Evolutionary conservation across 73 alveolate genomes (phyloP).

Genomic region (Symbiodinium pilosum): DNA sequence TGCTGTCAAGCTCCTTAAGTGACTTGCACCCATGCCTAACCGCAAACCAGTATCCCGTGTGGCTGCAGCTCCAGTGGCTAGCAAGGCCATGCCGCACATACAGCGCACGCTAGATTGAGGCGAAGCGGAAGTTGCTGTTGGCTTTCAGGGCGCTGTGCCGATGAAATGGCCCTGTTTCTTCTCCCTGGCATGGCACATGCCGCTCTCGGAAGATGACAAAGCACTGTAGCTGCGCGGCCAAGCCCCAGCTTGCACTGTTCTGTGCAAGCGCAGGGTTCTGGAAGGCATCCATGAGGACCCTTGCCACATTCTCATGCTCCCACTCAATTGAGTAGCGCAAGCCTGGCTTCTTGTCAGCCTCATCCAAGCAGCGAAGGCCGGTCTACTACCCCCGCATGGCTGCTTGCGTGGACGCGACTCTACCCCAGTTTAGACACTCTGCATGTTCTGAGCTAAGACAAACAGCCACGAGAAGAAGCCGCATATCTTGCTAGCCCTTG

Average conservation of each 20-base stretch:
- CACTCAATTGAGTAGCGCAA: neutral
- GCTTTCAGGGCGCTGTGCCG: neutral
- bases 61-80: constrained; percentile 37
- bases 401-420: neutral
- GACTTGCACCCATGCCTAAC: constrained; percentile 23
- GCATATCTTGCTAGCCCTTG: too few relatives aligned
- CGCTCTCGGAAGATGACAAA: constrained; percentile 30
- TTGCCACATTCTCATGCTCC: neutral
- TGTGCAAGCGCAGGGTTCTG: neutral
- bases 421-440: neutral
- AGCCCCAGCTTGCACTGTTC: neutral
- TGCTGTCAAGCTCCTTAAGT: neutral
- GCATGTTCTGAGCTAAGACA: neutral
- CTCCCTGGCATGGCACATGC: constrained; percentile 16
- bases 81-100: constrained; percentile 27
- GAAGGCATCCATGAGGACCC: neutral
- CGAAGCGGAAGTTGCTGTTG: constrained; percentile 1
- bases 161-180: neutral
- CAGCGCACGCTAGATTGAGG: neutral
- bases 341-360: neutral
- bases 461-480: too few relatives aligned
- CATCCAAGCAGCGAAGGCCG: neutral
- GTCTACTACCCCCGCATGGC: neutral
- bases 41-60: constrained; percentile 38
- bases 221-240: neutral